phyloP scores from a whole-genome alignment of 2,329 filamentous ascomycete species.

The Alternaria arbusti region DNA sequence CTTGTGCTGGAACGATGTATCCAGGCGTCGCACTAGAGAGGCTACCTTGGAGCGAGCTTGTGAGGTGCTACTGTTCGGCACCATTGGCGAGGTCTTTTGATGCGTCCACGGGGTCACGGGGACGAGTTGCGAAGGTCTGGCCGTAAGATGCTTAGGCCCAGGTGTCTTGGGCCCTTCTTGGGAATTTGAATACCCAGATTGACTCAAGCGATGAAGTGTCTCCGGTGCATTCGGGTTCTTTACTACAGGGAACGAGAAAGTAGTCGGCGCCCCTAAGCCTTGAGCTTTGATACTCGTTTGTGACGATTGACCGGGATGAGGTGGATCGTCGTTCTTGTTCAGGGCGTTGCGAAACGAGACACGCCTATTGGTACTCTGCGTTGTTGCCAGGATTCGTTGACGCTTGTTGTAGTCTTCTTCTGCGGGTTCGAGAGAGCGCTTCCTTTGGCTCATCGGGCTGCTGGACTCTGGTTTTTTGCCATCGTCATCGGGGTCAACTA shows the following conservation, averaged over 20 bases:
- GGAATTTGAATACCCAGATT: conserved; percentile 63
- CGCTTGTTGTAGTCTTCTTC: conserved; percentile 18
- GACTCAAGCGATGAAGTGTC: conserved; percentile 70
- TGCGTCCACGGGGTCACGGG: conserved; percentile 43
- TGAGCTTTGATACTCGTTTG: conserved; percentile 51
- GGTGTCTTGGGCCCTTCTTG: conserved; percentile 42
- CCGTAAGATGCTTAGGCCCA: conserved; percentile 25
- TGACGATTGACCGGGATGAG: conserved; percentile 38
- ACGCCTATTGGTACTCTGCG: conserved; percentile 10
- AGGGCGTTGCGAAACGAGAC: conserved; percentile 19
- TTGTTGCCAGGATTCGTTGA: conserved; percentile 18
- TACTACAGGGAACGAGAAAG: conserved; percentile 73
- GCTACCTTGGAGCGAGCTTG: conserved; percentile 21
- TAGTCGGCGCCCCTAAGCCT: conserved; percentile 47
- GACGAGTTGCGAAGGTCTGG: conserved; percentile 23
- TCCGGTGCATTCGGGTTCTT: conserved; percentile 74
- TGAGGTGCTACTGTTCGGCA: conserved; percentile 20
- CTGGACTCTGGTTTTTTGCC: conserved; percentile 5
- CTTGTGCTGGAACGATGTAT: conserved; percentile 23
- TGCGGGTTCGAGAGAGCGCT: conserved; percentile 23
- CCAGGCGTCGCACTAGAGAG: conserved; percentile 24
- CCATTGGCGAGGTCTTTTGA: conserved; percentile 33
- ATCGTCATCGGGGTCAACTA: conserved; percentile 22
- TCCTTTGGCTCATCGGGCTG: conserved; percentile 15
- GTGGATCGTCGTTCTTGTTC: neutral